A percentile compares a stretch with the other conserved stretches of the same genome.
Evolutionary conservation across 2,329 filamentous ascomycete genomes (phyloP).

Genomic region (Periconia digitata): DNA sequence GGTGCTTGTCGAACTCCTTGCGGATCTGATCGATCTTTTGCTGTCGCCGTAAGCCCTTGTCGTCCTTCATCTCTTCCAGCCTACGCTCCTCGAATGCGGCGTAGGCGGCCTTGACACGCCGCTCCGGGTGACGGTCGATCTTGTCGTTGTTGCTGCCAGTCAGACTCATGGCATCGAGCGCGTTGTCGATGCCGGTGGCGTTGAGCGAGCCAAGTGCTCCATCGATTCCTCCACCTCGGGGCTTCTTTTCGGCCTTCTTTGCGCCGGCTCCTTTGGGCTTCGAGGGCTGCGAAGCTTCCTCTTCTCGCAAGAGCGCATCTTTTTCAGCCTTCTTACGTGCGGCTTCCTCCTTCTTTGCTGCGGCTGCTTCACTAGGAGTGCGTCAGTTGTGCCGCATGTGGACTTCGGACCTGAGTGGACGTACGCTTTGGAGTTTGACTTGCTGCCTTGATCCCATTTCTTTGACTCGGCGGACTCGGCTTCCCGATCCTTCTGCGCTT

Average conservation of each 20-base stretch:
- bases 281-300: constrained; percentile 69
- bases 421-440: constrained; percentile 85
- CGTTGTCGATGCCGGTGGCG: constrained; percentile 89
- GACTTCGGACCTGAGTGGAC: constrained; percentile 30
- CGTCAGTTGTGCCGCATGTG: constrained; percentile 12
- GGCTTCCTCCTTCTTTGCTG: constrained; percentile 77
- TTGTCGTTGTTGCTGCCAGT: constrained; percentile 64
- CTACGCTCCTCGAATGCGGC: constrained; percentile 79
- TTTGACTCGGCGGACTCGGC: constrained; percentile 67
- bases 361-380: constrained; percentile 71
- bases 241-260: constrained; percentile 59
- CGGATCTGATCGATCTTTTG: constrained; percentile 81
- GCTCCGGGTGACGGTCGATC: constrained; percentile 86
- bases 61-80: constrained; percentile 80
- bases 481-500: constrained; percentile 68
- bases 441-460: constrained; percentile 84
- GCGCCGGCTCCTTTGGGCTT: constrained; percentile 69
- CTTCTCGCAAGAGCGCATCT: constrained; percentile 77
- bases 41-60: constrained; percentile 77
- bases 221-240: constrained; percentile 73
- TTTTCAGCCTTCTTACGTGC: constrained; percentile 91
- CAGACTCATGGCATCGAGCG: constrained; percentile 80
- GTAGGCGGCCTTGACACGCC: constrained; percentile 83
- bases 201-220: constrained; percentile 63
- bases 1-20: constrained; percentile 93